Percentiles rank a stretch among this genome's conserved stretches.
phyloP scores from a whole-genome alignment of 2,329 filamentous ascomycete genomes.

The Cryphonectria radicalis region DNA sequence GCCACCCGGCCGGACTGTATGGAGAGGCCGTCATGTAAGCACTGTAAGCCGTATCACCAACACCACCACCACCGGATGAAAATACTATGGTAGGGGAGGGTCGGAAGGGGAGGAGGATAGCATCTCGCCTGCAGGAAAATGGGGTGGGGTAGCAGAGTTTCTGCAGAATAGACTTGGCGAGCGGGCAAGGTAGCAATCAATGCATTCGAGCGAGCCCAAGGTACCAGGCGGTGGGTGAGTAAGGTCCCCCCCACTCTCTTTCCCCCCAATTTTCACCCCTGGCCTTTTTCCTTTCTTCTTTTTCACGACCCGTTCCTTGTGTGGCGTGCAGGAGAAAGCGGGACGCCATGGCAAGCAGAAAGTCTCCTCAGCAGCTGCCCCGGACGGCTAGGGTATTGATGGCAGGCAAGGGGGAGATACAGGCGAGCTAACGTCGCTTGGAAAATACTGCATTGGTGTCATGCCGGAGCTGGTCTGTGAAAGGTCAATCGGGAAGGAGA shows the following conservation, averaged over 20 bases:
- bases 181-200: slow-evolving; percentile 26
- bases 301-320: slow-evolving; percentile 18
- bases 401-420: slow-evolving; percentile 22
- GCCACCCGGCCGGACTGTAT: slow-evolving; percentile 14
- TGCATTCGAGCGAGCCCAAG: slow-evolving; percentile 23
- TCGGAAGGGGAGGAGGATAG: slow-evolving; percentile 2
- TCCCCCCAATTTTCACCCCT: neutral
- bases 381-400: slow-evolving; percentile 23
- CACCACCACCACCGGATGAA: neutral
- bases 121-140: slow-evolving; percentile 17
- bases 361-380: slow-evolving; percentile 23
- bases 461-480: slow-evolving; percentile 15
- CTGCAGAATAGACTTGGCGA: slow-evolving; percentile 20
- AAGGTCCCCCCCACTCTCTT: neutral
- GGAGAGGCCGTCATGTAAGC: slow-evolving; percentile 26
- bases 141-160: slow-evolving; percentile 18
- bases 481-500: slow-evolving; percentile 20
- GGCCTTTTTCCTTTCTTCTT: neutral
- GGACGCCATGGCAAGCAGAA: slow-evolving; percentile 11
- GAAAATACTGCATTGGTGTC: slow-evolving; percentile 21
- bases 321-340: slow-evolving; percentile 21
- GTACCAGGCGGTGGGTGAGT: slow-evolving; percentile 20
- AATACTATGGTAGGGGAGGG: neutral
- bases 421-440: slow-evolving; percentile 25
- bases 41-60: slow-evolving; percentile 28